These are phyloP conservation scores for Cicer arietinum DNA, from an alignment of 306 rosid genomes.

Conservation along the genomic window DNA sequence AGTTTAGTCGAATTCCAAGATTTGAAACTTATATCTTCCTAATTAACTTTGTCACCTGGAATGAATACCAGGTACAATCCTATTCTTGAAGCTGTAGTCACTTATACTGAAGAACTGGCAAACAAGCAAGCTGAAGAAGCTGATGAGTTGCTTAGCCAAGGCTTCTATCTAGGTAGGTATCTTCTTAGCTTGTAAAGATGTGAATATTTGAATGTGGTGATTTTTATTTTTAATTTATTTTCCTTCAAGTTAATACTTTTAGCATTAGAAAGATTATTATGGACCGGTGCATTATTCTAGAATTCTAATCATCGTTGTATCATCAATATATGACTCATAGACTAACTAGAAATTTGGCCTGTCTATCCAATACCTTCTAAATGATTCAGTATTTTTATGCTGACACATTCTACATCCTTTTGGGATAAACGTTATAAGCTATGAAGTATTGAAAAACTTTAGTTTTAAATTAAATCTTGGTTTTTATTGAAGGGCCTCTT, in stretches of 20 bases:
- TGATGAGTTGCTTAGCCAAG: slow-evolving; percentile 65
- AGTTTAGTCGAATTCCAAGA: not conserved
- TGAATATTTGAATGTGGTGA: slow-evolving; percentile 1
- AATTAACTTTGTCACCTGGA: slow-evolving; percentile 22
- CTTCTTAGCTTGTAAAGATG: slow-evolving; percentile 18
- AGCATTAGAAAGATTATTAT: slow-evolving; percentile 27
- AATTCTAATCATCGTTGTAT: not conserved
- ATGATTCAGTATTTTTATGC: slow-evolving; percentile 16
- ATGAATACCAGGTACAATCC: slow-evolving; percentile 60
- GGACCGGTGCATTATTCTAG: not conserved
- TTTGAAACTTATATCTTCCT: slow-evolving; percentile 13
- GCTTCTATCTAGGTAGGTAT: slow-evolving; percentile 68
- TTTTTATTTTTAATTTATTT: not conserved
- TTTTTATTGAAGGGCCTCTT: slow-evolving; percentile 64
- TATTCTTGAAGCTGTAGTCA: slow-evolving; percentile 70
- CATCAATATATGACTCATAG: slow-evolving; percentile 5
- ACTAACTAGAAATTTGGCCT: slow-evolving; percentile 2
- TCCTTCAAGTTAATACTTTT: not conserved
- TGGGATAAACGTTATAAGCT: slow-evolving; percentile 6
- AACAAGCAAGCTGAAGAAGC: slow-evolving; percentile 70
- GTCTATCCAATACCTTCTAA: not conserved
- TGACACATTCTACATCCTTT: slow-evolving; percentile 9
- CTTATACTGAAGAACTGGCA: slow-evolving; percentile 74
- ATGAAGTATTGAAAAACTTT: not conserved
- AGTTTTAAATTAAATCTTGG: slow-evolving; percentile 11